These are phyloP conservation scores for Tilletia setariae DNA, from an alignment of 1,284 basidiomycete species.

Conservation along the genomic window DNA sequence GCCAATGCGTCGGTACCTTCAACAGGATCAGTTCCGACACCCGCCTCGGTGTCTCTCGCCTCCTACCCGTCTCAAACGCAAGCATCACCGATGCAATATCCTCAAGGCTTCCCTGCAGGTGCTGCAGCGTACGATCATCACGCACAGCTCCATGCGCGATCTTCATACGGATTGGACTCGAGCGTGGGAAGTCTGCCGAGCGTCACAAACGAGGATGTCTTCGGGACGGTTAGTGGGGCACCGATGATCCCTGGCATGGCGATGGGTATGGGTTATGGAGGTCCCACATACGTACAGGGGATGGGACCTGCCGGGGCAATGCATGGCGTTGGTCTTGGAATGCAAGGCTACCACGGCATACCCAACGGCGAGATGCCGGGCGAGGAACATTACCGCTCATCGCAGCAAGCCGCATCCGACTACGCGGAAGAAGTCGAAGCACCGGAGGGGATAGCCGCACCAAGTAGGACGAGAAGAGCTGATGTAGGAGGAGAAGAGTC, in stretches of 20 bases:
- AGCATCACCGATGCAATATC: constrained; percentile 9
- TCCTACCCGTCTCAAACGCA: background rate
- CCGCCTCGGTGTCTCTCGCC: background rate
- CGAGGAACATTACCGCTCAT: too few species aligned
- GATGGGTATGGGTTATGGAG: background rate
- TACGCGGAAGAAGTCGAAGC: too few species aligned
- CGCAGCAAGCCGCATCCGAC: too few species aligned
- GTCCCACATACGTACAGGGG: background rate
- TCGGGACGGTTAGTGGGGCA: background rate
- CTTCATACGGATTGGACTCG: background rate
- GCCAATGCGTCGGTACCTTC: background rate
- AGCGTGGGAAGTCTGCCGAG: background rate
- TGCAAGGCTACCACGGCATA: too few species aligned
- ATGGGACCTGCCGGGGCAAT: background rate
- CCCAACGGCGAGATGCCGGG: constrained; percentile 20
- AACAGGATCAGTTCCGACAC: background rate
- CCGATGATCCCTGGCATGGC: constrained; percentile 1
- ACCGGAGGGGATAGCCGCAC: too few species aligned
- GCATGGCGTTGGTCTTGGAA: too few species aligned
- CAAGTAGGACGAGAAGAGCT: too few species aligned
- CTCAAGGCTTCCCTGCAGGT: constrained; percentile 4
- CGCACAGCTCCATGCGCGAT: constrained; percentile 1
- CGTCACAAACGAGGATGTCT: background rate
- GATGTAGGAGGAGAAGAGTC: too few species aligned
- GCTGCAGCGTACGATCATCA: background rate